Base-by-base conservation (phyloP, 1,284 basidiomycete species). In the Pseudozyma sp. region DNA sequence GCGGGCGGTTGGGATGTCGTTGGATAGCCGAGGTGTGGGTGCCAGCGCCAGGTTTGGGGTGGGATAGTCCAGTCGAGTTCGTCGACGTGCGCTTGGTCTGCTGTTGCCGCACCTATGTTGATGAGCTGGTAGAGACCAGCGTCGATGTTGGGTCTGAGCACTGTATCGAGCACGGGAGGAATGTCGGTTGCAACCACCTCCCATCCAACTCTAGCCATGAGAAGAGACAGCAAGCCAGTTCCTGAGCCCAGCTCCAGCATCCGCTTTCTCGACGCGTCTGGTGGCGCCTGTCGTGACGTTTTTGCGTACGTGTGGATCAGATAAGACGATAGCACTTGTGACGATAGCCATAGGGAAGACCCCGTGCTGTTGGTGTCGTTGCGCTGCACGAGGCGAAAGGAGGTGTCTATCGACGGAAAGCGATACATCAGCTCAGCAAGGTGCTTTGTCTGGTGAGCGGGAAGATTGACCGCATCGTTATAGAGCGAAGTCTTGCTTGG, bases 151-250 rank as follows among this genome's bases (percentile, higher is more conserved):
- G 84, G 86, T 19, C 82, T 68, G 33, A 96, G 89, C 14, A 94
- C 90, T 19, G 89, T 85, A 35, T 87, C 81, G 53, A 93, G 88
- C 52, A 94, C 90, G 54, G 89, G 87, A 19, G 87, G 86, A 13
- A 92, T 88, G 85, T 97, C 94, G 2, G 93, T 94, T 3, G 92
- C 89, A 19, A 92, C 86, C 40, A 93, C 90, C 61, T 91, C 87
- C 87, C 90, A 94, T 55, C 92, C 92, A 37, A 91, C 86, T 17
- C 89, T 87, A 42, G 89, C 87, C 63, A 94, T 87, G 10, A 89
- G 88, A 46, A 96, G 89, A 16, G 81, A 71, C 7, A 82, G 60
- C 4, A 84, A 68, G 0, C 84, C 84, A 51, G 57, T 67, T 5
- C 58, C 63, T 0, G 62, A 77, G 8, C 74, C 74, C 17, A 77